phyloP scores from a whole-genome alignment of 208 protist genomes.

The Wallacemonas sp. region DNA sequence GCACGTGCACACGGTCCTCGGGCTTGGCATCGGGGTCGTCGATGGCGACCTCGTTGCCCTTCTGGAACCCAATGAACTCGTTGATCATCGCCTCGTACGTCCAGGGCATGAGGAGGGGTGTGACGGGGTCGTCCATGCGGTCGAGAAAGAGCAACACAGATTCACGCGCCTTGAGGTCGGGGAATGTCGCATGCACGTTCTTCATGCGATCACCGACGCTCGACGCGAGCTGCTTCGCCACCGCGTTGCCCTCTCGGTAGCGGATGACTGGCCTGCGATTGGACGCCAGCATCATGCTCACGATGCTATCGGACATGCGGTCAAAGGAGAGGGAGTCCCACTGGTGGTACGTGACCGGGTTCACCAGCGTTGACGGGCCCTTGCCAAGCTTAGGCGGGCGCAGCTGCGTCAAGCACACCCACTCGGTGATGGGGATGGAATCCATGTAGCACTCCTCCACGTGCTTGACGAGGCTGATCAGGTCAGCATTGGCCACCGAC shows the following conservation, averaged over 20 bases:
- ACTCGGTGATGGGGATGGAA: constrained; percentile 91
- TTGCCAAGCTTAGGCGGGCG: constrained; percentile 47
- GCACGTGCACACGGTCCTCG: constrained; percentile 74
- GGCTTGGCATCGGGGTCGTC: constrained; percentile 73
- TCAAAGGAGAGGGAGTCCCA: constrained; percentile 67
- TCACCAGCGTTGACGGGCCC: constrained; percentile 38
- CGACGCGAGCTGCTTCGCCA: constrained; percentile 72
- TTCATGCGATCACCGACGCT: constrained; percentile 80
- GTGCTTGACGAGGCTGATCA: constrained; percentile 90
- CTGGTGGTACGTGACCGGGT: constrained; percentile 78
- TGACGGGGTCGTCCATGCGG: constrained; percentile 95
- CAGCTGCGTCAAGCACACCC: constrained; percentile 70
- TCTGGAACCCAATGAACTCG: constrained; percentile 95
- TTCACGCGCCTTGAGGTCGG: constrained; percentile 81
- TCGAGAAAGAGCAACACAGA: constrained; percentile 86
- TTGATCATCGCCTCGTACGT: constrained; percentile 99
- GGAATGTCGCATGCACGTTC: constrained; percentile 82
- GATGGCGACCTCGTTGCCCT: constrained; percentile 90
- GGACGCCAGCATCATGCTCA: constrained; percentile 85
- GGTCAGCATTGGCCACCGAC: constrained; percentile 94
- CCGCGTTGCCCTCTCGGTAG: constrained; percentile 65
- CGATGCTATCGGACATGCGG: constrained; percentile 75
- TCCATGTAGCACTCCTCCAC: constrained; percentile 95
- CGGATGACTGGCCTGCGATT: constrained; percentile 85
- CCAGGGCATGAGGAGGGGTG: constrained; percentile 98